Percentiles rank a stretch among this genome's conserved stretches.
phyloP scores from a whole-genome alignment of 176 grass and related monocot species.

The Triticum turgidum region DNA sequence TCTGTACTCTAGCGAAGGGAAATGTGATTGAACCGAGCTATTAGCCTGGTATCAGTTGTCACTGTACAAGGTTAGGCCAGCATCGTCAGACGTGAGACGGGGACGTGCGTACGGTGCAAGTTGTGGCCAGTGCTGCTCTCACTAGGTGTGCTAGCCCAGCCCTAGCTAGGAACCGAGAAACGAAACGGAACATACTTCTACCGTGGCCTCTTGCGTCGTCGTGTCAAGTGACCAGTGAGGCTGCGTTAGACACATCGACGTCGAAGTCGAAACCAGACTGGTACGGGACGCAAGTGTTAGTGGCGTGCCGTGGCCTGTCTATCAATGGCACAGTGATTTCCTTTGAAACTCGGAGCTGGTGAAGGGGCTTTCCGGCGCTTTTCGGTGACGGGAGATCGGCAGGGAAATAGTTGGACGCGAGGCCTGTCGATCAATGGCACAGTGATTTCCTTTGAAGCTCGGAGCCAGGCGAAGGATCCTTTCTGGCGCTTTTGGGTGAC shows the following conservation, averaged over 20 bases:
- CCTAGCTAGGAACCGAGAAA: no score
- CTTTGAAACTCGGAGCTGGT: neutral
- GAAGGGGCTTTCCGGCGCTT: neutral
- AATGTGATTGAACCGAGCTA: no score
- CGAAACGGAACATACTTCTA: no score
- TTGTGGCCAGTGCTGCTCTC: no score
- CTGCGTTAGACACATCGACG: neutral
- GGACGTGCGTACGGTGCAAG: no score
- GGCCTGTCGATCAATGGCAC: neutral
- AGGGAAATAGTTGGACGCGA: no score
- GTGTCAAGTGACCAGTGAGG: neutral
- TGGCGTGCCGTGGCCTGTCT: neutral
- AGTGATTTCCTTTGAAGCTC: neutral
- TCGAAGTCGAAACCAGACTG: neutral
- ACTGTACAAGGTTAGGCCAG: no score
- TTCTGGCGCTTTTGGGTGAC: neutral
- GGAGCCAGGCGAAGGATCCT: neutral
- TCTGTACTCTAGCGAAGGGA: no score
- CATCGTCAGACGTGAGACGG: no score
- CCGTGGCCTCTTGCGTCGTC: neutral
- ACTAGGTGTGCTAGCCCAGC: no score
- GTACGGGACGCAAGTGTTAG: neutral
- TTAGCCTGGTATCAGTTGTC: no score
- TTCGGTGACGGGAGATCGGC: neutral
- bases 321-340: neutral